Percentiles rank a stretch among this genome's conserved stretches.
These are phyloP conservation scores for Trifolium dubium DNA, from an alignment of 306 rosid genomes.

Conservation along the genomic window DNA sequence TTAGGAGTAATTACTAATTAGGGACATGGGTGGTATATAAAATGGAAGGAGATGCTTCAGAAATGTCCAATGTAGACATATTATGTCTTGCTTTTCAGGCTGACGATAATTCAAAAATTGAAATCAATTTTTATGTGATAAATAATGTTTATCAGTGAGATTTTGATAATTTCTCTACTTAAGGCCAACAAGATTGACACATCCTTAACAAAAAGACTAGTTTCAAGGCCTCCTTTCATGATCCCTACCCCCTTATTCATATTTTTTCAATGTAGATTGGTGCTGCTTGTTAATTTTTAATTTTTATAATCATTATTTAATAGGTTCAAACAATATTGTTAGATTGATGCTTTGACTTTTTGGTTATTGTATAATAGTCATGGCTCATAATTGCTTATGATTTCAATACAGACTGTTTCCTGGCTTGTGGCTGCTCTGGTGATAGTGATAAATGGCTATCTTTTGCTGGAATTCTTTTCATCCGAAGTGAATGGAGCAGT, in stretches of 20 bases:
- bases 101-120: too few species aligned
- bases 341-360: constrained; percentile 21
- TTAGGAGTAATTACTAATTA: too few species aligned
- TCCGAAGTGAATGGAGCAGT: constrained; percentile 67
- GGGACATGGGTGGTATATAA: too few species aligned
- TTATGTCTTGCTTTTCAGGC: too few species aligned
- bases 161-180: too few species aligned
- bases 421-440: constrained; percentile 97
- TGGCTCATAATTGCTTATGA: constrained; percentile 19
- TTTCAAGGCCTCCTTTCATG: too few species aligned
- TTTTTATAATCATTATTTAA: constrained; percentile 27
- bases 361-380: constrained; percentile 2
- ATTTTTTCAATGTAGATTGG: neutral
- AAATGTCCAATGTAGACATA: too few species aligned
- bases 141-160: too few species aligned
- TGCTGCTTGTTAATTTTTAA: constrained; percentile 19
- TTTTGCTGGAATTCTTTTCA: constrained; percentile 77
- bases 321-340: constrained; percentile 19
- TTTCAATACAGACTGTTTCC: constrained; percentile 57
- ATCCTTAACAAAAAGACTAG: too few species aligned
- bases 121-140: too few species aligned
- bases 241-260: neutral
- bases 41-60: too few species aligned
- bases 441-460: constrained; percentile 90
- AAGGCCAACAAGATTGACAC: too few species aligned